Evolutionary conservation across 352 stramenopile species (phyloP).

Genomic region (Phytophthora quininea): DNA sequence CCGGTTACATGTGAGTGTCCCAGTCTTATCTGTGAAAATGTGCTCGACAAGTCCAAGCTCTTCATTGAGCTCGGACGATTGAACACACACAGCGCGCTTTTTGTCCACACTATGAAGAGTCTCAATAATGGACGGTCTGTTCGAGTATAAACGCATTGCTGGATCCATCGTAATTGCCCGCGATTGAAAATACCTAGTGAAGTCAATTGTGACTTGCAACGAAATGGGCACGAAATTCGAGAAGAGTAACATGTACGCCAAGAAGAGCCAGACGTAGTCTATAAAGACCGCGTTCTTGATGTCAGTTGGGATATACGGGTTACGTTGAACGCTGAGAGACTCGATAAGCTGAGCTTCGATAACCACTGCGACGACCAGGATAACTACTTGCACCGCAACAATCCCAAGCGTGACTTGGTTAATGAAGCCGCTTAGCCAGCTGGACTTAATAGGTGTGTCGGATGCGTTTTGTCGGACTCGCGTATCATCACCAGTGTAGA

Average conservation of each 20-base stretch:
- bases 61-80: conserved; percentile 90
- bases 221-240: conserved; percentile 94
- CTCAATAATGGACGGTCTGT: conserved; percentile 10
- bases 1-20: conserved; percentile 92
- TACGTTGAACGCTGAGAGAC: conserved; percentile 33
- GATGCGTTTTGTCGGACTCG: conserved; percentile 86
- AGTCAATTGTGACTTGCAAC: conserved; percentile 90
- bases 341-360: conserved; percentile 47
- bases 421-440: conserved; percentile 76
- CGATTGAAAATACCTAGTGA: conserved; percentile 85
- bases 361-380: conserved; percentile 56
- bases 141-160: conserved; percentile 62
- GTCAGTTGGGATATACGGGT: conserved; percentile 52
- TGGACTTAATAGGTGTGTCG: conserved; percentile 75
- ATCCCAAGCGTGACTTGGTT: conserved; percentile 85
- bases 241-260: conserved; percentile 91
- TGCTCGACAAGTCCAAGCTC: conserved; percentile 95
- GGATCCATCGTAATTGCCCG: conserved; percentile 69
- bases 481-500: conserved; percentile 90
- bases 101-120: conserved; percentile 21
- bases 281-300: conserved; percentile 38
- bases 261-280: conserved; percentile 60
- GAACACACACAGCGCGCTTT: conserved; percentile 65
- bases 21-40: conserved; percentile 96
- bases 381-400: conserved; percentile 66